These are phyloP conservation scores for Chenopodium album DNA, from an alignment of 148 eudicot genomes.

Conservation along the genomic window DNA sequence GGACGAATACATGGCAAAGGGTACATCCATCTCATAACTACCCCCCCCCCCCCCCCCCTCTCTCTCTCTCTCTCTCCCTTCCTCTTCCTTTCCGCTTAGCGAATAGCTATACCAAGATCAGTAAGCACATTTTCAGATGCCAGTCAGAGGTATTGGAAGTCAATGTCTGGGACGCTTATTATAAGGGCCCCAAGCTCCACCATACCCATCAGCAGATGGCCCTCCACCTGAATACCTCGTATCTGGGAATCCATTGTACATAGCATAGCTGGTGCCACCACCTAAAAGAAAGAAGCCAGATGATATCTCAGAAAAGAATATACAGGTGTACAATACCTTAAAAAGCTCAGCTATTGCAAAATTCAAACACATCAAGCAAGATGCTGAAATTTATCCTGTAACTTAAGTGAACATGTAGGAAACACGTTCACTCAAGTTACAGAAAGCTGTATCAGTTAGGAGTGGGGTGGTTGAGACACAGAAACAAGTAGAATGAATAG, in stretches of 20 bases:
- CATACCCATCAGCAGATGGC: slow-evolving; percentile 46
- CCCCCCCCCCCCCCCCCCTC: background rate
- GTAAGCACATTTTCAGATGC: background rate
- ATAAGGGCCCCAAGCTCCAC: slow-evolving; percentile 57
- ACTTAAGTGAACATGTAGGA: background rate
- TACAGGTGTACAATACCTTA: background rate
- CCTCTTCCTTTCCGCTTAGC: too few species aligned
- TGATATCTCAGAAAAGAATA: slow-evolving; percentile 4
- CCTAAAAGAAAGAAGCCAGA: slow-evolving; percentile 30
- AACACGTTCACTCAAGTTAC: too few species aligned
- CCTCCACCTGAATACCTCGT: slow-evolving; percentile 53
- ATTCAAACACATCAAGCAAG: background rate
- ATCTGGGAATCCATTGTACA: slow-evolving; percentile 54
- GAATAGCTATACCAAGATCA: background rate
- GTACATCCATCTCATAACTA: background rate
- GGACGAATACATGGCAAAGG: background rate
- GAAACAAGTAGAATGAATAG: background rate
- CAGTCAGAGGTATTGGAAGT: slow-evolving; percentile 1
- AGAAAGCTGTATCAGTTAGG: too few species aligned
- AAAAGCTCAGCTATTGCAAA: background rate
- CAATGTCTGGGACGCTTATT: slow-evolving; percentile 39
- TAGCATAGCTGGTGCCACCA: slow-evolving; percentile 52
- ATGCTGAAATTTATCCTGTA: background rate
- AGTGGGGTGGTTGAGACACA: background rate
- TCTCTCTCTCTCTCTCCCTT: background rate